Conservation (phyloP, 2,329 filamentous ascomycete species). For the Chaetothyriales sp. region DNA sequence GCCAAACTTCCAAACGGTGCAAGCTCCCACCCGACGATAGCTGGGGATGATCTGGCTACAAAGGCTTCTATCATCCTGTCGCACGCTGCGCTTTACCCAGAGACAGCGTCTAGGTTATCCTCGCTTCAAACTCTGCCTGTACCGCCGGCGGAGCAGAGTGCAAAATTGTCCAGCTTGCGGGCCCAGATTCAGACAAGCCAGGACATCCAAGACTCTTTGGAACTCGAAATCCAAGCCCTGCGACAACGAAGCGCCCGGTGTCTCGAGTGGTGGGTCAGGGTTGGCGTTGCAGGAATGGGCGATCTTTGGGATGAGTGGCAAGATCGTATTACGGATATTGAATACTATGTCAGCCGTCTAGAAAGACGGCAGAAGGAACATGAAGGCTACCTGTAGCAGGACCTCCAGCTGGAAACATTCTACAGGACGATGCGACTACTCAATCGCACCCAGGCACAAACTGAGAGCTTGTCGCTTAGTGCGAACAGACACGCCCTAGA, state of each 20-base stretch:
- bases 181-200: slow-evolving; percentile 27
- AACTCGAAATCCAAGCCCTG: slow-evolving; percentile 26
- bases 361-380: slow-evolving; percentile 38
- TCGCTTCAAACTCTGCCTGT: slow-evolving; percentile 34
- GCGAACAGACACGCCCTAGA: not conserved
- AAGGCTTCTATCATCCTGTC: slow-evolving; percentile 25
- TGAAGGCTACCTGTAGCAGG: slow-evolving; percentile 26
- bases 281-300: slow-evolving; percentile 51
- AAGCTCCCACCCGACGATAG: slow-evolving; percentile 3
- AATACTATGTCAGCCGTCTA: slow-evolving; percentile 48
- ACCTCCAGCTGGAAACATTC: not conserved
- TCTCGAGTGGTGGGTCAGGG: slow-evolving; percentile 59
- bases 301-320: slow-evolving; percentile 59
- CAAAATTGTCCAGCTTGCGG: slow-evolving; percentile 27
- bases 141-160: slow-evolving; percentile 28
- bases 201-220: slow-evolving; percentile 25
- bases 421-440: not conserved
- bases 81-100: slow-evolving; percentile 31
- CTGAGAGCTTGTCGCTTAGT: not conserved
- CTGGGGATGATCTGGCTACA: slow-evolving; percentile 18
- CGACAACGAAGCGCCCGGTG: slow-evolving; percentile 31
- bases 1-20: slow-evolving; percentile 7
- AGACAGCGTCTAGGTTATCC: slow-evolving; percentile 33
- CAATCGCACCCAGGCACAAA: not conserved
- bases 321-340: slow-evolving; percentile 47